Percentiles rank a stretch among this genome's conserved stretches.
Evolutionary conservation across 768 basidiomycete species (phyloP).

Genomic region (Hydnum rufescens): DNA sequence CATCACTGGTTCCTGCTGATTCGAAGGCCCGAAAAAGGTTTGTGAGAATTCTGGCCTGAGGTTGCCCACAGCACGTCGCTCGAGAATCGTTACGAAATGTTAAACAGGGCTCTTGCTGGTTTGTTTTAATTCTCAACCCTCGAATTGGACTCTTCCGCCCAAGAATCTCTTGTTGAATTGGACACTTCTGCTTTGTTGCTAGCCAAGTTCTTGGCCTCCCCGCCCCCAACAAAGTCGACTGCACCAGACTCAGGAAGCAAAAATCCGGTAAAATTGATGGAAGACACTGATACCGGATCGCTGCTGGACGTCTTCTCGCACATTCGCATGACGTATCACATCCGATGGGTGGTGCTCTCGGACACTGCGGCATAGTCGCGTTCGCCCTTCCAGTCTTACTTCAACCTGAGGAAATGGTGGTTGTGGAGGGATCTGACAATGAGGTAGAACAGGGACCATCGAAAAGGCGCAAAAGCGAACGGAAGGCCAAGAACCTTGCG

Average conservation of each 20-base stretch:
- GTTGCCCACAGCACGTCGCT: neutral
- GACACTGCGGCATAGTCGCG: no score
- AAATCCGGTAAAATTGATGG: constrained; percentile 21
- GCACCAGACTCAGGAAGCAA: no score
- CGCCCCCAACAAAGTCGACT: constrained; percentile 10
- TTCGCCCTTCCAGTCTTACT: no score
- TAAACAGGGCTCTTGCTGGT: constrained; percentile 60
- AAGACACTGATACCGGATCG: constrained; percentile 35
- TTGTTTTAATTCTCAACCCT: constrained; percentile 53
- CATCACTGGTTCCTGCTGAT: constrained; percentile 53
- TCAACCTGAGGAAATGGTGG: constrained; percentile 31
- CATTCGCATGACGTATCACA: constrained; percentile 55
- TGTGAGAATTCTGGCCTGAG: neutral
- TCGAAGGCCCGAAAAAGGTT: constrained; percentile 69
- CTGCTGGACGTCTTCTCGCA: constrained; percentile 79
- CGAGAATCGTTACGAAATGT: neutral
- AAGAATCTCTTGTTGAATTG: neutral
- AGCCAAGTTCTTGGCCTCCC: constrained; percentile 21
- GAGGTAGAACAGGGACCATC: no score
- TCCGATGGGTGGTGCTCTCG: neutral
- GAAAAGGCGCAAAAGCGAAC: no score
- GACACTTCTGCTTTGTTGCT: constrained; percentile 21
- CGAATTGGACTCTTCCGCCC: neutral
- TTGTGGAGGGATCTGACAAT: no score
- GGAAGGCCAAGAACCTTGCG: no score